Percentiles rank a stretch among this genome's conserved stretches.
These are phyloP conservation scores for Phylloporus sp. DNA, from an alignment of 768 basidiomycete species.

Conservation along the genomic window DNA sequence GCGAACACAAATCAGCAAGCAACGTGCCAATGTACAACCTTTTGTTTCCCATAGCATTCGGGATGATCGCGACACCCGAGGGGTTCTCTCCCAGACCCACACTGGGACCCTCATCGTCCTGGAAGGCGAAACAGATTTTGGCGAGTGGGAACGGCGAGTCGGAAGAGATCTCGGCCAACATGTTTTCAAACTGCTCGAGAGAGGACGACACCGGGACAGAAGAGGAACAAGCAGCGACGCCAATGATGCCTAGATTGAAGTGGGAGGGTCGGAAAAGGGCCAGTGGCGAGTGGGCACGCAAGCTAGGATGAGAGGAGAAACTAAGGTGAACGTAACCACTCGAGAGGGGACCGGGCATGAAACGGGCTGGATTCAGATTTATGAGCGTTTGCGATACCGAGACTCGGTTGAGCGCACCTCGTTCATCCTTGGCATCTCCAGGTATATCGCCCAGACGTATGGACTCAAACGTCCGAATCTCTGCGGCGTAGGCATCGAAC, in stretches of 20 bases:
- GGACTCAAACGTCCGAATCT: conserved; percentile 69
- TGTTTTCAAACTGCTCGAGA: conserved; percentile 62
- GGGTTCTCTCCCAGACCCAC: conserved; percentile 53
- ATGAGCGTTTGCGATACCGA: not conserved
- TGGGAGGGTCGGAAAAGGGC: conserved; percentile 74
- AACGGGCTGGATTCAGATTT: conserved; percentile 53
- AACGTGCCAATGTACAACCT: conserved; percentile 84
- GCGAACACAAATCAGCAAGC: conserved; percentile 84
- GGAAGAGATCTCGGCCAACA: conserved; percentile 64
- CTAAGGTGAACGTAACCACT: conserved; percentile 79
- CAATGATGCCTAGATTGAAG: conserved; percentile 86
- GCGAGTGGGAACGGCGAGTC: conserved; percentile 72
- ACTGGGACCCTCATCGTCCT: conserved; percentile 53
- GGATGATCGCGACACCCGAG: conserved; percentile 72
- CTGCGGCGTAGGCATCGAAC: conserved; percentile 70
- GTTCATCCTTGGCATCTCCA: conserved; percentile 70
- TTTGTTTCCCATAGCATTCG: conserved; percentile 83
- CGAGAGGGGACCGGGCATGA: conserved; percentile 73
- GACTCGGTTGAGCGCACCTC: conserved; percentile 45
- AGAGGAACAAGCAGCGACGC: conserved; percentile 69
- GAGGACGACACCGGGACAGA: conserved; percentile 50
- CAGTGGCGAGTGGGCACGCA: conserved; percentile 62
- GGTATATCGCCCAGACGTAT: conserved; percentile 83
- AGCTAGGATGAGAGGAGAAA: conserved; percentile 72
- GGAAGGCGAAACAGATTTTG: conserved; percentile 82